These are phyloP conservation scores for Sisymbrium altissimum DNA, from an alignment of 345 rosid genomes.

Conservation along the genomic window DNA sequence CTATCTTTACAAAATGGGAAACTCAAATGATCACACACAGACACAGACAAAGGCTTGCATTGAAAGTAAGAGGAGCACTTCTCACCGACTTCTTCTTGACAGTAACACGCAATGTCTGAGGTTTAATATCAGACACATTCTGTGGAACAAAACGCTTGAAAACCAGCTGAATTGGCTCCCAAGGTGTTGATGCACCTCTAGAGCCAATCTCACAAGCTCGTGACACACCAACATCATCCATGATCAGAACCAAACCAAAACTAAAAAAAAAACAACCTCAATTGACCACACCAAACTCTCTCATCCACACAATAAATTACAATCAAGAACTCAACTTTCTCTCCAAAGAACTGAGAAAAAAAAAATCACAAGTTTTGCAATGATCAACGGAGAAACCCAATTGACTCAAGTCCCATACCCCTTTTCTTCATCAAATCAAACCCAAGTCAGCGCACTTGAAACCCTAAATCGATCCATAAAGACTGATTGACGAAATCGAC, in stretches of 20 bases:
- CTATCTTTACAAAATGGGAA: background rate
- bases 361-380: conserved; percentile 21
- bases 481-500: conserved; percentile 32
- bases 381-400: conserved; percentile 42
- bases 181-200: conserved; percentile 35
- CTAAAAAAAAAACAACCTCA: conserved; percentile 34
- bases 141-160: conserved; percentile 44
- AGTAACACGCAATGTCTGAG: conserved; percentile 38
- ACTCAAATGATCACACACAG: background rate
- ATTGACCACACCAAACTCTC: conserved; percentile 39
- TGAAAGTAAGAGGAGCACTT: conserved; percentile 31
- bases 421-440: conserved; percentile 45
- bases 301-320: conserved; percentile 28
- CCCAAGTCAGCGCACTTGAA: conserved; percentile 38
- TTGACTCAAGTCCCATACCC: conserved; percentile 73
- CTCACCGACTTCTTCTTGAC: conserved; percentile 77
- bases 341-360: conserved; percentile 17
- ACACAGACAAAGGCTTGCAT: too few relatives aligned
- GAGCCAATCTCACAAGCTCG: conserved; percentile 34
- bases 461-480: conserved; percentile 42
- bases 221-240: conserved; percentile 58
- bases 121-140: conserved; percentile 35
- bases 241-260: conserved; percentile 27
- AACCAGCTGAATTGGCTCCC: conserved; percentile 74
- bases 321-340: conserved; percentile 33